These are phyloP conservation scores for Madurella mycetomatis DNA, from an alignment of 2,329 filamentous ascomycete species.

Conservation along the genomic window DNA sequence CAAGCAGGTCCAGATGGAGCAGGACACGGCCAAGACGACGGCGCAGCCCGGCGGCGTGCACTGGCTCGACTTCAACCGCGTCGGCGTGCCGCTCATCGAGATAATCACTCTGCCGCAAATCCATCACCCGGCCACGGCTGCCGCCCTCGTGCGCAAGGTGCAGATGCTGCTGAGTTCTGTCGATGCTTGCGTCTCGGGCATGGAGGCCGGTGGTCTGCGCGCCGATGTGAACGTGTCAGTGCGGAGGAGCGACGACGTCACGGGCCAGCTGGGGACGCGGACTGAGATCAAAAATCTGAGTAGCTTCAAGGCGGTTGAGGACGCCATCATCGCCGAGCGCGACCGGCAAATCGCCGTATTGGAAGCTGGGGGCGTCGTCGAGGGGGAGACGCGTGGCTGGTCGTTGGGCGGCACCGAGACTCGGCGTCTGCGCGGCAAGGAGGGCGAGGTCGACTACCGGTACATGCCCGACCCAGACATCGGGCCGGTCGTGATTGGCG, in stretches of 20 bases:
- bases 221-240: constrained; percentile 97
- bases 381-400: constrained; percentile 91
- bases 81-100: constrained; percentile 85
- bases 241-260: constrained; percentile 48
- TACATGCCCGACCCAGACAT: constrained; percentile 98
- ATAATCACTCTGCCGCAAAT: constrained; percentile 91
- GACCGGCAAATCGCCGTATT: constrained; percentile 81
- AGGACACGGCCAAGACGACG: constrained; percentile 93
- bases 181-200: constrained; percentile 81
- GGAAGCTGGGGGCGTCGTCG: constrained; percentile 67
- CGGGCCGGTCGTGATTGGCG: constrained; percentile 68
- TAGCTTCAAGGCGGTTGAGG: constrained; percentile 91
- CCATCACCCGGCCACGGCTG: constrained; percentile 80
- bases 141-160: constrained; percentile 83
- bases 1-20: constrained; percentile 93
- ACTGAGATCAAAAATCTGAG: constrained; percentile 98
- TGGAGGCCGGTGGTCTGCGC: constrained; percentile 86
- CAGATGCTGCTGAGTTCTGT: constrained; percentile 75
- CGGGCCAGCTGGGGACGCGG: constrained; percentile 63
- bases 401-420: constrained; percentile 80
- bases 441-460: constrained; percentile 94
- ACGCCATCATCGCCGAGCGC: constrained; percentile 86
- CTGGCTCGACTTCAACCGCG: constrained; percentile 90
- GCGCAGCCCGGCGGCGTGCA: constrained; percentile 68
- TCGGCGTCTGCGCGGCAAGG: constrained; percentile 78